A percentile compares a stretch with the other conserved stretches of the same genome.
phyloP scores from a whole-genome alignment of 2,329 filamentous ascomycete genomes.

The Ophiocordyceps unilateralis region DNA sequence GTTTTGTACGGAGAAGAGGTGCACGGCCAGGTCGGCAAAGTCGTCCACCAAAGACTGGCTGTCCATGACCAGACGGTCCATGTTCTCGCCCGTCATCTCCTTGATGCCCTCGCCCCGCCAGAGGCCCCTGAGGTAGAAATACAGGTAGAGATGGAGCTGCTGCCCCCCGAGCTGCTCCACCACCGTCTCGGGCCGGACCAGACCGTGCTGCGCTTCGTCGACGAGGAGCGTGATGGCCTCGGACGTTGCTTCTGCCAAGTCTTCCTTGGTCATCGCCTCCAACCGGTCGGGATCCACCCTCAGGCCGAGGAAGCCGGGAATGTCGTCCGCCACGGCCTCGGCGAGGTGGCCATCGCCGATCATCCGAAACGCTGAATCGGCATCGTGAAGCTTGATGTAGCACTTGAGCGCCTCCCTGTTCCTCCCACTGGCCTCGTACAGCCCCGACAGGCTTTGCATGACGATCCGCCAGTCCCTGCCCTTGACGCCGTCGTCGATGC shows the following conservation, averaged over 20 bases:
- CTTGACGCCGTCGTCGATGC: conserved; percentile 52
- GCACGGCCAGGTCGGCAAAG: conserved; percentile 74
- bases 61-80: conserved; percentile 39
- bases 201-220: conserved; percentile 77
- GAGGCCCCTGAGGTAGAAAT: conserved; percentile 76
- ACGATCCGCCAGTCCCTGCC: conserved; percentile 78
- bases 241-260: conserved; percentile 62
- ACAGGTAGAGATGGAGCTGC: conserved; percentile 58
- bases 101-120: conserved; percentile 60
- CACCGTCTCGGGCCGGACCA: conserved; percentile 62
- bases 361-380: conserved; percentile 70
- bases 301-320: conserved; percentile 72
- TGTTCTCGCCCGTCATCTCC: conserved; percentile 33
- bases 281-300: conserved; percentile 60
- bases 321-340: conserved; percentile 75
- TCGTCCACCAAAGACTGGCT: conserved; percentile 59
- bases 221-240: conserved; percentile 80
- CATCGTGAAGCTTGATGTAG: conserved; percentile 83
- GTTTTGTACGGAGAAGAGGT: conserved; percentile 72
- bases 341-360: conserved; percentile 83
- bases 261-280: conserved; percentile 43
- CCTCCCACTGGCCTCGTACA: conserved; percentile 68
- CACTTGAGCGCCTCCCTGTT: conserved; percentile 72
- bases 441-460: conserved; percentile 67
- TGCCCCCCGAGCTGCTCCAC: conserved; percentile 58